Evolutionary conservation across 768 basidiomycete species (phyloP).

Genomic region (Asterophora lycoperdoides): DNA sequence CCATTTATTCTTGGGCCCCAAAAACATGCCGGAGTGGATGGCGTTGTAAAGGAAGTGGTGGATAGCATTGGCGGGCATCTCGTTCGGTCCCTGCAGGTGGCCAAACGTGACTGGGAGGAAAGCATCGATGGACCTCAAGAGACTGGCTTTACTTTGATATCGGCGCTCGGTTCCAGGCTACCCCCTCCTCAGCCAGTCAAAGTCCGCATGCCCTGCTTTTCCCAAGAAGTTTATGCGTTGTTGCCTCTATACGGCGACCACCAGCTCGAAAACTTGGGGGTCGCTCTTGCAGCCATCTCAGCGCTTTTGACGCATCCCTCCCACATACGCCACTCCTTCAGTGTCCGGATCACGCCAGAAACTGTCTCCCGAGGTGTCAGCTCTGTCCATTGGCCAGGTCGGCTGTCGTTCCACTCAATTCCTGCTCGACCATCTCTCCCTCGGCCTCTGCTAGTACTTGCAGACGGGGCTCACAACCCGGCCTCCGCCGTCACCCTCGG

Average conservation of each 20-base stretch:
- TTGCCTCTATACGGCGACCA: slow-evolving; percentile 78
- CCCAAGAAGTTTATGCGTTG: slow-evolving; percentile 38
- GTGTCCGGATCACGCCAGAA: slow-evolving; percentile 40
- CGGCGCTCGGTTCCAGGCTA: slow-evolving; percentile 22
- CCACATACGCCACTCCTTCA: slow-evolving; percentile 22
- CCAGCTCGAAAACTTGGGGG: slow-evolving; percentile 80
- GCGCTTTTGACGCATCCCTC: slow-evolving; percentile 43
- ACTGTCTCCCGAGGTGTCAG: slow-evolving; percentile 56
- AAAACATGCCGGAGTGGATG: slow-evolving; percentile 43
- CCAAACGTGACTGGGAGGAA: slow-evolving; percentile 30
- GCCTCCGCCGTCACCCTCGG: slow-evolving; percentile 69
- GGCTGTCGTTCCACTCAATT: slow-evolving; percentile 66
- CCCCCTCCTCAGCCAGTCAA: slow-evolving; percentile 42
- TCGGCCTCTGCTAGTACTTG: slow-evolving; percentile 46
- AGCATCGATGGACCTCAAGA: slow-evolving; percentile 30
- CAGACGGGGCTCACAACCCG: slow-evolving; percentile 93
- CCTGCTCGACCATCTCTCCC: slow-evolving; percentile 13
- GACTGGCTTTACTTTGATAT: slow-evolving; percentile 26
- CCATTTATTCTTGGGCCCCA: slow-evolving; percentile 70
- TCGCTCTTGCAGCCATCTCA: slow-evolving; percentile 61
- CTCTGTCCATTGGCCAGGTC: slow-evolving; percentile 70
- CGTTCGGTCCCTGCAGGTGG: slow-evolving; percentile 33
- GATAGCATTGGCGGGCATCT: slow-evolving; percentile 39
- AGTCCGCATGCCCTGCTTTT: slow-evolving; percentile 40
- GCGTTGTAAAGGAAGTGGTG: slow-evolving; percentile 41